Base-by-base conservation (phyloP, 1,284 basidiomycete species). In the Butyriboletus appendiculatus region DNA sequence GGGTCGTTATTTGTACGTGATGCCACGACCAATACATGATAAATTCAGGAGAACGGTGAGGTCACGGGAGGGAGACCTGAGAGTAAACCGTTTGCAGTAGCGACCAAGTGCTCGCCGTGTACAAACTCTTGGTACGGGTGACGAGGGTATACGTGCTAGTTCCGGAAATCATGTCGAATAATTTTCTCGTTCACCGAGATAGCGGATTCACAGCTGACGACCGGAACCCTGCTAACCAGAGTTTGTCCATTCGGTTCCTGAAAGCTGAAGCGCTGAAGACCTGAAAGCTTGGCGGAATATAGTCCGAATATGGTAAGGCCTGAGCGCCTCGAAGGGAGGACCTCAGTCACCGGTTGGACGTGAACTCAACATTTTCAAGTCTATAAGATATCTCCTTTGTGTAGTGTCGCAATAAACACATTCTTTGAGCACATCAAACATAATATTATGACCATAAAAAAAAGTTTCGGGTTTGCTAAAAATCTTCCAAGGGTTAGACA, bases 1-100 rank as follows among this genome's bases (percentile, higher is more conserved):
- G 52, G 18, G 43, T 44, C 15, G 56, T 57, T 53, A 57, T 65
- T 52, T 55, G 66, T 67, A 70, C 65, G 68, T 70, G 60, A 67
- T 64, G 15, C 16, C n/a, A 39, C 34, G 22, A 43, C 50, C 34
- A 54, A 64, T 56, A 53, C 7, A 42, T 32, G 55, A 34, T 48
- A 66, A 69, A 67, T 69, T 65, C 62, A 68, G 64, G 62, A 59
- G 59, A 52, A 47, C 1, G 28, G 47, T 66, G 65, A 64, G 59
- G 62, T 67, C 61, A 69, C 35, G 43, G 41, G 44, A 24, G 42
- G 44, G 30, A 39, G 12, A 60, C 45, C 32, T 43, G 52, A 50
- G 38, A 51, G 47, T 20, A 22, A 32, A 33, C 28, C 2, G 3
- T 28, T 37, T 35, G 30, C 37, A n/a, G n/a, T n/a, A 35, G 49